phyloP scores from a whole-genome alignment of 495 filamentous ascomycete species.

The Penicillium nucicola region DNA sequence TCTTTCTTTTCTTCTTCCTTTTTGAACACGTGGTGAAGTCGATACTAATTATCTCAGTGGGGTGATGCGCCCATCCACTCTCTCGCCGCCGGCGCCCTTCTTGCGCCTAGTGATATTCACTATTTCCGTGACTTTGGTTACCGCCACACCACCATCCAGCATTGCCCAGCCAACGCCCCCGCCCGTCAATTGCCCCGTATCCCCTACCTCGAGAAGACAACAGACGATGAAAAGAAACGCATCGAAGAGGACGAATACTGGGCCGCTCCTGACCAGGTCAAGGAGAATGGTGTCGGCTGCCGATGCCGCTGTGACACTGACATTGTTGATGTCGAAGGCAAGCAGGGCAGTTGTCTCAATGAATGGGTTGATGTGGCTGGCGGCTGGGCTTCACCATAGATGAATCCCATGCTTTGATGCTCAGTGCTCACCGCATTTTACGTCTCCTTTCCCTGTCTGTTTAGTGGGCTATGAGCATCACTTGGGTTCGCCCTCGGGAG shows the following conservation, averaged over 20 bases:
- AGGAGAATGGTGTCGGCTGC: conserved; percentile 97
- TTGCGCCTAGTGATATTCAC: conserved; percentile 82
- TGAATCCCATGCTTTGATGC: background rate
- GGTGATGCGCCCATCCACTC: conserved; percentile 99
- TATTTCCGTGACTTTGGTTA: conserved; percentile 99
- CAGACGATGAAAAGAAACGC: conserved; percentile 78
- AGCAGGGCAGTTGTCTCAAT: conserved; percentile 87
- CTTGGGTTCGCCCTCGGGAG: conserved; percentile 34
- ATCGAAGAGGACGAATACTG: conserved; percentile 96
- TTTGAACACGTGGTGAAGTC: background rate
- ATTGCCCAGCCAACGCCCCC: conserved; percentile 96
- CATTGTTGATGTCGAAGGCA: conserved; percentile 95
- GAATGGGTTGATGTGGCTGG: conserved; percentile 99
- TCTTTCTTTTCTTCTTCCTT: no score
- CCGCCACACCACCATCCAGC: conserved; percentile 97
- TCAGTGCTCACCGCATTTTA: conserved; percentile 30
- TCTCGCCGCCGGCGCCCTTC: conserved; percentile 85
- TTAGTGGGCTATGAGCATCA: conserved; percentile 37
- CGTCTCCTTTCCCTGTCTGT: conserved; percentile 31
- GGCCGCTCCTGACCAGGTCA: conserved; percentile 78
- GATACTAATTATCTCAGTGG: conserved; percentile 59
- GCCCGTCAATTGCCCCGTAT: conserved; percentile 78
- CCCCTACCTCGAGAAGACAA: conserved; percentile 83
- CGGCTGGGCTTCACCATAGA: conserved; percentile 77
- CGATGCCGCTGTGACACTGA: conserved; percentile 98